A percentile compares a stretch with the other conserved stretches of the same genome.
phyloP scores from a whole-genome alignment of 1,139 yeast species.

The Tardiomyces digboiensis region DNA sequence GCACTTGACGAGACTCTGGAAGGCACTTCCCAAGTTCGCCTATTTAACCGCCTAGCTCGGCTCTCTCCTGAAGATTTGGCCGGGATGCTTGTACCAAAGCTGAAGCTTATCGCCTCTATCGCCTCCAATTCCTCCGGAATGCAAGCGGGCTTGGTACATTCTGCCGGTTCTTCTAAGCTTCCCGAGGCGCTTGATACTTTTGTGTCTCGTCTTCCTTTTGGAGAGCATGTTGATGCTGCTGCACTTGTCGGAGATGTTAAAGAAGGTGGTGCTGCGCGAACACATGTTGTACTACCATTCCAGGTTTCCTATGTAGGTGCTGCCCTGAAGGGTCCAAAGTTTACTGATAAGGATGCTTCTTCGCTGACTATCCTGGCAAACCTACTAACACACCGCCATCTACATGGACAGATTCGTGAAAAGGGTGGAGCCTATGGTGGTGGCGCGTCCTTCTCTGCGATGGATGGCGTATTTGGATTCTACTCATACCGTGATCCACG shows the following conservation, averaged over 20 bases:
- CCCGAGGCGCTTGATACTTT: conserved; percentile 3
- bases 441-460: conserved; percentile 75
- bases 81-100: conserved; percentile 48
- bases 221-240: neutral
- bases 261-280: conserved; percentile 17
- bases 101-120: conserved; percentile 40
- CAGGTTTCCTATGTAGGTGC: conserved; percentile 82
- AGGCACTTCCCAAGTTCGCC: conserved; percentile 71
- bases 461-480: conserved; percentile 72
- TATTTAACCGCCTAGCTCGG: conserved; percentile 50
- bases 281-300: conserved; percentile 67
- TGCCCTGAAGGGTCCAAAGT: conserved; percentile 59
- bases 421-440: conserved; percentile 99
- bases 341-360: conserved; percentile 69
- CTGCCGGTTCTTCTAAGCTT: conserved; percentile 12
- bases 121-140: conserved; percentile 11
- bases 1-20: conserved; percentile 52
- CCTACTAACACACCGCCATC: conserved; percentile 67
- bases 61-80: conserved; percentile 50
- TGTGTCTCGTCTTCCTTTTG: neutral
- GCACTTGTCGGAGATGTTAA: conserved; percentile 3
- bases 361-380: conserved; percentile 76
- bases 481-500: conserved; percentile 95
- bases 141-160: conserved; percentile 17
- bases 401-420: conserved; percentile 88